Evolutionary conservation across 768 basidiomycete species (phyloP), one percentile per base, ranked within the genome.

Genomic region (Leccinum imitatum): DNA sequence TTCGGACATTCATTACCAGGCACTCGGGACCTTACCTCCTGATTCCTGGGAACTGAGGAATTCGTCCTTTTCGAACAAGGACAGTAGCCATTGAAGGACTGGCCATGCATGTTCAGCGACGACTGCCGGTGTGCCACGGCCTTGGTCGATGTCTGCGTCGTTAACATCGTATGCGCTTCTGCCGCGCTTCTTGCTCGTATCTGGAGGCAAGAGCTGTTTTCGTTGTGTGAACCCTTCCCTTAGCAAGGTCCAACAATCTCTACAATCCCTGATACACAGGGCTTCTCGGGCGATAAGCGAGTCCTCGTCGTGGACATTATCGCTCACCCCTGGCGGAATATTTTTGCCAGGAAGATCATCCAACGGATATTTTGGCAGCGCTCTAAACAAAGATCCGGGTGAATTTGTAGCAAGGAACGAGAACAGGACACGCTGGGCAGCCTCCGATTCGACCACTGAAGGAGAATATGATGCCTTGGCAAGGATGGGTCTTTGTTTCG

Each of bases 21-120:
- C 47, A 25, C 33, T 54, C 41, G 57, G 48, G 41, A 39, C 11
- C 52, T 53, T 62, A 61, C 62, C 67, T 54, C 76, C 77, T 59
- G 72, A 70, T 15, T 64, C 62, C 47, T 68, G 67, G 58, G 75
- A 73, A 9, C 67, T 66, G 53, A 73, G 59, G 10, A 65, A 61
- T 64, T 90, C 85, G 60, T 91, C 89, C 63, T 80, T 82, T 67
- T 93, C 89, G 63, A 90, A 90, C 19, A 91, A 64, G 21, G 74
- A 69, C 11, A 93, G 56, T 0, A 91, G 63, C 87, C 87, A 91
- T 21, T 84, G 82, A n/a, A 93, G 78, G 46, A 87, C 69, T 31
- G 82, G 79, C 90, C 91, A 93, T 5, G 89, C 84, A 61, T 86
- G 76, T 51, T 82, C 79, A 23, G 82, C 84, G 23, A 91, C 80